Evolutionary conservation across 176 grass and related monocot genomes (phyloP).

Genomic region (Avena eriantha): DNA sequence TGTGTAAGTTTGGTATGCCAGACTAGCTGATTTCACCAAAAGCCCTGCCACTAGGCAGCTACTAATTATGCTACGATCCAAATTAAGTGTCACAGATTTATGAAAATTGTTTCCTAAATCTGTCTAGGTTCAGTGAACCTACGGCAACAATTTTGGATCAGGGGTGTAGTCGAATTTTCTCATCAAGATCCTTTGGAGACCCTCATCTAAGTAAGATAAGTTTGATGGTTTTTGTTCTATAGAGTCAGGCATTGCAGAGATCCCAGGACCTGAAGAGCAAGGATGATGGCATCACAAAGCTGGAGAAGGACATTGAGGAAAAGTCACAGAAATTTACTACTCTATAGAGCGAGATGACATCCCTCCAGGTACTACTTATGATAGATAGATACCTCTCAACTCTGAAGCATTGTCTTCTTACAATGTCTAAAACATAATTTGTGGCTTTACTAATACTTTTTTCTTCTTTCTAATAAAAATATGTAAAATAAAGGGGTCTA

Average conservation of each 20-base stretch:
- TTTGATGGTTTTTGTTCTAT: conserved; percentile 16
- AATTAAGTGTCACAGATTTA: no score
- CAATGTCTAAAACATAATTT: neutral
- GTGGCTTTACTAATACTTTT: neutral
- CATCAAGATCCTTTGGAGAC: neutral
- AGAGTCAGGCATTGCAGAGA: conserved; percentile 66
- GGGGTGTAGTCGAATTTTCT: neutral
- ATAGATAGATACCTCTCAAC: neutral
- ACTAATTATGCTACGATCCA: neutral
- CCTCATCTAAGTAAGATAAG: neutral
- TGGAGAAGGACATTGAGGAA: conserved; percentile 61
- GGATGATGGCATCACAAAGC: conserved; percentile 60
- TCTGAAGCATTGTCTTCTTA: neutral
- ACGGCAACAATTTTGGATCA: no score
- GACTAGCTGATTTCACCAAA: neutral
- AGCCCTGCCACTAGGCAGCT: neutral
- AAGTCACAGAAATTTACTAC: conserved; percentile 68
- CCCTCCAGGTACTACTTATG: conserved; percentile 56
- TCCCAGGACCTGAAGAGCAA: conserved; percentile 72
- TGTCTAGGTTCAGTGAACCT: no score
- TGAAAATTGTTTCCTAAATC: no score
- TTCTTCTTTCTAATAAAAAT: neutral
- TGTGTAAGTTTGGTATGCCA: neutral
- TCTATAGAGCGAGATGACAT: conserved; percentile 69
- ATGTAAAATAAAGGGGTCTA: conserved; percentile 55